Conservation (phyloP, 1,139 yeast species). For the Pichia sp. region DNA sequence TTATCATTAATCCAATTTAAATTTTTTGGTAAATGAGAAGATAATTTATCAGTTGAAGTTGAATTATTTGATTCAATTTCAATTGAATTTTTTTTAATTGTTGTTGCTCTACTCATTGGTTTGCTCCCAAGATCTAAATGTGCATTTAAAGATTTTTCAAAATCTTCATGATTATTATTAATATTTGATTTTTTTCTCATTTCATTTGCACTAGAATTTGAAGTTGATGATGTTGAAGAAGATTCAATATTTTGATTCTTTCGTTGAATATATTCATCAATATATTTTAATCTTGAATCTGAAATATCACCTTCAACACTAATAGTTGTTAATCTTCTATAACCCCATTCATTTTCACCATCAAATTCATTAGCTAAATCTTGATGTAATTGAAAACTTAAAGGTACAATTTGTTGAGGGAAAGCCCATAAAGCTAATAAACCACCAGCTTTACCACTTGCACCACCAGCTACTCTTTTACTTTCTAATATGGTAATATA, state of each 20-base stretch:
- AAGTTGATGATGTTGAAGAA: slow-evolving; percentile 2
- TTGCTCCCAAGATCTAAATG: slow-evolving; percentile 17
- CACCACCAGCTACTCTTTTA: slow-evolving; percentile 93
- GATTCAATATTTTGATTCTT: slow-evolving; percentile 4
- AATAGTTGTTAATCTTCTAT: slow-evolving; percentile 79
- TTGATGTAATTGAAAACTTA: slow-evolving; percentile 81
- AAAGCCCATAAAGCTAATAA: slow-evolving; percentile 92
- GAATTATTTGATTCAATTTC: slow-evolving; percentile 30
- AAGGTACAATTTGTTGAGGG: slow-evolving; percentile 89
- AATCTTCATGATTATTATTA: background rate
- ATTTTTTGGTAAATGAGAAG: slow-evolving; percentile 52
- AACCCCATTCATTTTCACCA: slow-evolving; percentile 89
- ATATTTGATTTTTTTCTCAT: slow-evolving; percentile 10
- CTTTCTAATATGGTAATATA: slow-evolving; percentile 88
- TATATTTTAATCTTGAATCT: slow-evolving; percentile 16
- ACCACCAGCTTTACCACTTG: slow-evolving; percentile 97
- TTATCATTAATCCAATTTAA: slow-evolving; percentile 76
- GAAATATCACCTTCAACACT: slow-evolving; percentile 77
- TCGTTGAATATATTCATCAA: slow-evolving; percentile 5
- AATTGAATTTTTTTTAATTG: slow-evolving; percentile 37
- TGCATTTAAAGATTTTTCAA: slow-evolving; percentile 5
- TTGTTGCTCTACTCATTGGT: slow-evolving; percentile 28
- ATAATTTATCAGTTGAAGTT: slow-evolving; percentile 22
- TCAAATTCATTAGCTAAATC: slow-evolving; percentile 70
- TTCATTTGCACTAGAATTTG: too few species aligned